Base-by-base conservation (phyloP, 768 basidiomycete genomes). In the Boletus barrowsii region DNA sequence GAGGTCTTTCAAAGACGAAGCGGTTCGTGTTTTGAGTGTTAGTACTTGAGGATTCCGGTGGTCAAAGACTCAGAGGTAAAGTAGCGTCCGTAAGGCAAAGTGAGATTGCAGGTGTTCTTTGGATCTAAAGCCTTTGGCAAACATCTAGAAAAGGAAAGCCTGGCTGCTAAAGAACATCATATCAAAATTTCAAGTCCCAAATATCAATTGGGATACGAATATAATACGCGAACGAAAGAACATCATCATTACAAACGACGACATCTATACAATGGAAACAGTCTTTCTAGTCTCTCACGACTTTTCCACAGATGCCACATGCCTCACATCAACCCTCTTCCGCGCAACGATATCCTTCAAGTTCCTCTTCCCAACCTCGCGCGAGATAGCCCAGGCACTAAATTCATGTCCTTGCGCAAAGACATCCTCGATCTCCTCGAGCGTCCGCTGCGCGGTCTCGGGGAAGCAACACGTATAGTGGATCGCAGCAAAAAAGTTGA, bases 381-480 rank as follows among this genome's bases (percentile, higher is more conserved):
- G 77, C 37, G 76, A 75, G 57, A 88, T 78, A 56, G 77, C 79
- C 88, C 89, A 90, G 6, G 89, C 87, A 17, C 82, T 75, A 71
- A 86, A 90, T 32, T 70, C 65, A 60, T 90, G 82, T 0, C 86
- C 87, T 60, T 84, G 80, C 6, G 74, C 71, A 74, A 91, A 90
- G 58, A 90, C 80, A 6, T 84, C 88, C 65, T 91, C 89, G 40
- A 90, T 78, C 68, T 91, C 88, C 69, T 91, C 89, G 10, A 91
- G 79, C 3, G 85, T 81, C 0, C 86, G 78, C 5, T 83, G 83
- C 14, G 83, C 83, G 3, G 87, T 88, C 70, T 90, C 89, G 13
- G 88, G 89, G 78, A 81, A 90, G 78, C 86, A 85, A 79, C 90
- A 89, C 63, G 86, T 74, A 55, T 90, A 75, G 61, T 89, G 87